phyloP scores from a whole-genome alignment of 805 yeast genomes.

The Suhomyces faveliae region DNA sequence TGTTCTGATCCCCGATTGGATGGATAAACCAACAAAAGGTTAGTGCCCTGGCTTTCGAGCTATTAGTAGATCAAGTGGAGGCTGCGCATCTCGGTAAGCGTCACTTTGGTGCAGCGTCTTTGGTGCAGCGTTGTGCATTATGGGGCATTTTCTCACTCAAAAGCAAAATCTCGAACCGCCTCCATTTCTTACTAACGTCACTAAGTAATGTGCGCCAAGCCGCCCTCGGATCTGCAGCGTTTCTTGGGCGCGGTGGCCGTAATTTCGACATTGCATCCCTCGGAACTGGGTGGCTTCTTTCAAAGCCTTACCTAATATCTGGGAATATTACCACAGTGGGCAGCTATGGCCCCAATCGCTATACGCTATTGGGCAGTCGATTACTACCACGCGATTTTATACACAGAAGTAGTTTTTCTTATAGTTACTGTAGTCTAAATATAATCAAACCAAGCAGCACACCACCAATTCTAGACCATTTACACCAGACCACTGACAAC shows the following conservation, averaged over 20 bases:
- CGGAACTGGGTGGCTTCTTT: neutral
- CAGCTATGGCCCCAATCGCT: neutral
- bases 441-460: no score
- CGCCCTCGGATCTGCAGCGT: neutral
- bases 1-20: neutral
- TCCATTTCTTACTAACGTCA: neutral
- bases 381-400: neutral
- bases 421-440: no score
- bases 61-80: neutral
- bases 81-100: neutral
- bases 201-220: neutral
- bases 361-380: neutral
- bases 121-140: neutral
- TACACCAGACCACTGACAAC: no score
- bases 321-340: neutral
- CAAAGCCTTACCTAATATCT: neutral
- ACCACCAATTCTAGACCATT: no score
- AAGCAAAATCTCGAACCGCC: slow-evolving; percentile 1
- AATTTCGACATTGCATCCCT: neutral
- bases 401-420: neutral
- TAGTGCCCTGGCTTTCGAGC: neutral
- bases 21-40: neutral
- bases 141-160: neutral
- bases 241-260: neutral
- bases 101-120: no score